A percentile compares a stretch with the other conserved stretches of the same genome.
phyloP scores from a whole-genome alignment of 163 green algal species.

The Smithsoniella earleae region DNA sequence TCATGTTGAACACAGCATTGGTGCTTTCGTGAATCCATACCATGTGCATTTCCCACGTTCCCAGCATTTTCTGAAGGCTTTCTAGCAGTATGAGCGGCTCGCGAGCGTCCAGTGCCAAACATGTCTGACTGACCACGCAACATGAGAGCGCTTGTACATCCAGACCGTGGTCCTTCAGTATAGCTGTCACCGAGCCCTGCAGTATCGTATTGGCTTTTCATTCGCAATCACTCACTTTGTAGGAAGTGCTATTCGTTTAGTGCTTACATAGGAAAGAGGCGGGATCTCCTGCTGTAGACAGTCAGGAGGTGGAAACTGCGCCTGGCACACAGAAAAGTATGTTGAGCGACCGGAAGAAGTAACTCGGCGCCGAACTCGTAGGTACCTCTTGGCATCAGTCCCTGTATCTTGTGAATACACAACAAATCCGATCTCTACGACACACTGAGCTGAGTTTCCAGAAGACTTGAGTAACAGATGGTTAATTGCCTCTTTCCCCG shows the following conservation, averaged over 20 bases:
- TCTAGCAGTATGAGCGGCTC: background rate
- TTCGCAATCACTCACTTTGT: background rate
- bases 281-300: constrained; percentile 1
- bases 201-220: background rate
- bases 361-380: background rate
- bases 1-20: too few species aligned
- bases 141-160: background rate
- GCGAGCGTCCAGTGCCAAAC: constrained; percentile 2
- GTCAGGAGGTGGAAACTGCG: background rate
- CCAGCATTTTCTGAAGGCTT: constrained; percentile 8
- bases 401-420: background rate
- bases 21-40: background rate
- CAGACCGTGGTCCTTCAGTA: constrained; percentile 17
- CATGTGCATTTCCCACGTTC: constrained; percentile 11
- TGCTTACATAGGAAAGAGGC: background rate
- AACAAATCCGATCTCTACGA: background rate
- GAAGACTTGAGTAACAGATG: background rate
- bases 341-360: constrained; percentile 1
- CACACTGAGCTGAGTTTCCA: background rate
- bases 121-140: constrained; percentile 25
- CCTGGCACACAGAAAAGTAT: constrained; percentile 6
- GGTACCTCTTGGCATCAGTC: constrained; percentile 3
- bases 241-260: background rate
- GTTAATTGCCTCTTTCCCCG: background rate
- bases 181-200: background rate